Base-by-base conservation (phyloP, 306 rosid species). In the Vicia sativa region DNA sequence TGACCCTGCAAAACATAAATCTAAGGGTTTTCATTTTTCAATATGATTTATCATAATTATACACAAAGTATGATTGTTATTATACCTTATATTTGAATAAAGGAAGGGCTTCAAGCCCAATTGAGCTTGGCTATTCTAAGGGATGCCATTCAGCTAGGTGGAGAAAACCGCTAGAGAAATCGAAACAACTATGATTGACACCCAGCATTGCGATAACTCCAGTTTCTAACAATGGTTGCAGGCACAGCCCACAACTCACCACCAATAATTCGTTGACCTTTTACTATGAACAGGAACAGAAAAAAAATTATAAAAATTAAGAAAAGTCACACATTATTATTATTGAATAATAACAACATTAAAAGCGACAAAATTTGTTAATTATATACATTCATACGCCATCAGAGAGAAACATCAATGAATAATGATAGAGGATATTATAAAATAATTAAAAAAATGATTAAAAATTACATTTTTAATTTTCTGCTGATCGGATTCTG, bases 121-220 rank as follows among this genome's bases (percentile, higher is more conserved):
- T 54, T 82, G 67, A 73, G 38, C 83, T 66, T n/a, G 66, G 84
- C 71, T 85, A 87, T 87, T 89, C 77, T 56, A 89, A 78, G 13
- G 97, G 97, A 79, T 92, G 97, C 97, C 97, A 92, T 77, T 92
- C 97, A 18, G 95, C 96, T 75, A 87, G 82, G 73, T 92, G 97
- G 71, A 76, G 78, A 59, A 86, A 84, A 68, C 71, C 80, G 74
- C 84, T 81, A 49, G 72, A 74, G 72, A 79, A 64, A 73, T 77
- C 75, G 34, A 74, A 81, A 65, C 78, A 82, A 45, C 82, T 74
- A 63, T 72, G 85, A 74, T 84, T 85, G 80, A 72, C 81, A 82
- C 84, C 82, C 82, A 85, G 74, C 97, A 92, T 92, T 76, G 73
- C 69, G 81, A 75, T 48, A 70, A 65, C 88, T 87, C 91, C 91